Evolutionary conservation across 2,329 filamentous ascomycete species (phyloP).

Genomic region (Ascochyta viciae-villosae): DNA sequence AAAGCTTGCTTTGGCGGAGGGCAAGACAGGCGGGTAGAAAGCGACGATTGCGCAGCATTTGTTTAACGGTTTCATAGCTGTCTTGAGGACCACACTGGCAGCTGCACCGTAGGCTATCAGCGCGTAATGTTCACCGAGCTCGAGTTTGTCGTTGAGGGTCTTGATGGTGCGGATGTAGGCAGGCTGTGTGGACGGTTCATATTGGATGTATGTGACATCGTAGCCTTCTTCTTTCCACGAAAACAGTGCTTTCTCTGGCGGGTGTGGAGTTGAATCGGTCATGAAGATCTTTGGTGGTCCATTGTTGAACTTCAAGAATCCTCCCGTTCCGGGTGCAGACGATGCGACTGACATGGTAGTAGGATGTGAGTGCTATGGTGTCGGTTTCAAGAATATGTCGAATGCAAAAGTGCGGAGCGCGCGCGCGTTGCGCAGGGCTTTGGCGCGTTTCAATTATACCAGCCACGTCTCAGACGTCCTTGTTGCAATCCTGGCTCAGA

Average conservation of each 20-base stretch:
- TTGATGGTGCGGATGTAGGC: constrained; percentile 44
- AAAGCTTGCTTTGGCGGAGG: constrained; percentile 48
- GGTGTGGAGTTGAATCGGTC: constrained; percentile 48
- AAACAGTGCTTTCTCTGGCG: constrained; percentile 48
- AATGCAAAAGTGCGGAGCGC: constrained; percentile 1
- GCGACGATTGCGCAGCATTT: constrained; percentile 51
- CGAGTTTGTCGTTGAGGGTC: constrained; percentile 50
- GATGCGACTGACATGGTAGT: constrained; percentile 38
- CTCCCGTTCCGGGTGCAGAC: constrained; percentile 32
- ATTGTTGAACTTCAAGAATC: constrained; percentile 50
- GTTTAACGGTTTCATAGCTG: constrained; percentile 50
- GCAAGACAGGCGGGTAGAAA: constrained; percentile 53
- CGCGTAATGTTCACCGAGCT: constrained; percentile 46
- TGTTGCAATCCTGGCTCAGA: constrained; percentile 24
- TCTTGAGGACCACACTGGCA: constrained; percentile 50
- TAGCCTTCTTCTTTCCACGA: constrained; percentile 54
- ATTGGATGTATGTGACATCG: constrained; percentile 50
- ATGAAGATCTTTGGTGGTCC: constrained; percentile 48
- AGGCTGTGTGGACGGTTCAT: constrained; percentile 32
- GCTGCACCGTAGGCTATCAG: constrained; percentile 52
- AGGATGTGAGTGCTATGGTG: neutral
- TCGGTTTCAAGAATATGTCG: neutral
- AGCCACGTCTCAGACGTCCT: constrained; percentile 14
- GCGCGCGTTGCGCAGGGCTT: constrained; percentile 10
- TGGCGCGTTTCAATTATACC: constrained; percentile 9